phyloP scores from a whole-genome alignment of 345 rosid genomes.

The Turnera subulata region DNA sequence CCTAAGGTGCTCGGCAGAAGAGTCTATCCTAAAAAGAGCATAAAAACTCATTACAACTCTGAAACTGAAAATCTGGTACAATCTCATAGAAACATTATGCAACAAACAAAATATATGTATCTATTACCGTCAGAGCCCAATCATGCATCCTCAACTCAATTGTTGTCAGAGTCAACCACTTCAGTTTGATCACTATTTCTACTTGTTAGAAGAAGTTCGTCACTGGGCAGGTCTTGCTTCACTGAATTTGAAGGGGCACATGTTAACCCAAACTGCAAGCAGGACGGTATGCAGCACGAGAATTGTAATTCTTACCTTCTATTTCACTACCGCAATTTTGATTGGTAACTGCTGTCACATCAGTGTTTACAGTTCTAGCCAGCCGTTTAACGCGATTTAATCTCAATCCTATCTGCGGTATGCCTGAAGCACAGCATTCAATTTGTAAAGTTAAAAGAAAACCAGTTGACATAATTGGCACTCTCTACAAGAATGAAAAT shows the following conservation, averaged over 20 bases:
- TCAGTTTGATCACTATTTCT: not conserved
- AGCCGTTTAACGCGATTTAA: conserved; percentile 64
- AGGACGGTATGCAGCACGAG: not conserved
- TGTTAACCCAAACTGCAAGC: not conserved
- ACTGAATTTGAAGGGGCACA: conserved; percentile 3
- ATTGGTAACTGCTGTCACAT: conserved; percentile 20
- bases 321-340: conserved; percentile 25
- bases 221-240: conserved; percentile 6
- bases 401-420: conserved; percentile 51
- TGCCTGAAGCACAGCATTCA: conserved; percentile 38
- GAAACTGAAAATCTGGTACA: not conserved
- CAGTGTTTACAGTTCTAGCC: conserved; percentile 47
- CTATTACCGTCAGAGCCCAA: conserved; percentile 2
- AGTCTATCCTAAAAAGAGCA: not conserved
- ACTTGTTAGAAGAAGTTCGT: not conserved
- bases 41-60: not conserved
- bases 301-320: conserved; percentile 34
- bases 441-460: conserved; percentile 1
- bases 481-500: no score
- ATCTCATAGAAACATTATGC: not conserved
- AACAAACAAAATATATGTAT: not conserved
- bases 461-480: not conserved
- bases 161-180: conserved; percentile 4
- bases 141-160: conserved; percentile 1
- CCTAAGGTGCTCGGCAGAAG: not conserved